Base-by-base conservation (phyloP, 163 green algal genomes). In the Chlamydomonas reinhardtii region DNA sequence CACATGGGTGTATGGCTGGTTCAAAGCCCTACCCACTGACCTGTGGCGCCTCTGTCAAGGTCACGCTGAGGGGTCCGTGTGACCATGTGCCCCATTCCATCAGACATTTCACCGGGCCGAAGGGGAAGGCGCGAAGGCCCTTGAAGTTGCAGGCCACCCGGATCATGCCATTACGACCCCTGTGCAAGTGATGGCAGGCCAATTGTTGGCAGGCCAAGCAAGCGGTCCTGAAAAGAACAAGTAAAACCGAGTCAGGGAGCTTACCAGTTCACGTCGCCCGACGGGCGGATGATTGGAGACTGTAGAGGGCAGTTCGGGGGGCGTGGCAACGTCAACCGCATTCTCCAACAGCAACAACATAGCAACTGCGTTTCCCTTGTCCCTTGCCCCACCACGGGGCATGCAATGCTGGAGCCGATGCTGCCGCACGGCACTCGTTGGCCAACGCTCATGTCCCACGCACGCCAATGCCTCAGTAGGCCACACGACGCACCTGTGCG, bases 11-110 rank as follows among this genome's bases (percentile, higher is more conserved):
- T n/a, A n/a, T n/a, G n/a, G n/a, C n/a, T n/a, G n/a, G n/a, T n/a
- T n/a, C n/a, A n/a, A n/a, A 1, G 17, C 61, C 4, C 61, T 66
- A 12, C 12, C 9, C 4, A 1, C 34, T 5, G 32, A 81, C 74
- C 74, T 81, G 74, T 31, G 54, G 54, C 56, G 74, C 74, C 74
- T 81, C 74, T 22, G 56, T 27, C 8, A 81, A 31, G 0, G 71
- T 24, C 20, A 81, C 74, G 4, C 4, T 17, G 1, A 71, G 74
- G n/a, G 74, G 74, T 2, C 74, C 74, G 22, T 81, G 74, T 0
- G 54, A 59, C 74, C 74, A 81, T 4, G 74, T 81, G 31, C 74
- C 74, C 6, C 70, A 48, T 54, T 81, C 74, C 74, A 81, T 34
- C 20, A 81, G 74, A 56, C 74, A 81, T 54, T 72, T 81, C n/a